Evolutionary conservation across 2,329 filamentous ascomycete species (phyloP), one percentile per base, ranked within the genome.

Genomic region (Byssochlamys sp.): DNA sequence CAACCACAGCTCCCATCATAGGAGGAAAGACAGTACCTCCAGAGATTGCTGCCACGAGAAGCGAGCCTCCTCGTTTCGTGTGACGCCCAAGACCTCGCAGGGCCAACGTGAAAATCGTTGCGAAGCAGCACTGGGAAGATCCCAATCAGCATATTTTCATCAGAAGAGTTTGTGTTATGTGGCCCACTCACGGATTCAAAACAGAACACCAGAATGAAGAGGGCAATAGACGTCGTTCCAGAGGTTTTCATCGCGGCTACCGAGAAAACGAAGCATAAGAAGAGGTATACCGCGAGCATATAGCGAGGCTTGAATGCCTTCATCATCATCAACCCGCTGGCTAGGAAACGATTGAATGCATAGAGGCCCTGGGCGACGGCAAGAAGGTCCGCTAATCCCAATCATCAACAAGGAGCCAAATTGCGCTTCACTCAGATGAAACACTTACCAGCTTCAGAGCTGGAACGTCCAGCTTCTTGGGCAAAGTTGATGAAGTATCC

Each of bases 11-110:
- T 50, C 86, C 87, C 3, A 85, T 82, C 48, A 89, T 75, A 0
- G 87, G 84, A 1, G 87, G 87, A 7, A 90, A 86, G 26, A 82
- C 80, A 2, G 87, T 86, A 54, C 87, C 87, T 14, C 87, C 87
- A 6, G 80, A 77, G 0, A 90, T 85, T 59, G 85, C 86, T 1
- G 77, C 84, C 0, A 88, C 80, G 59, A 91, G 81, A 68, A 82
- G 85, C 0, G 86, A 86, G 2, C 83, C 84, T 1, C 87, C 88
- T 55, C 87, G 81, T 77, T 91, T 91, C 35, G 86, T 89, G 73
- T 92, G 86, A 19, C 84, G 81, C 4, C 89, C 89, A 1, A 91
- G 78, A 1, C 87, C 88, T 25, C 89, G 83, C 59, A 95, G 82
- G 2, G 86, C 86, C 10, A 91, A 80, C 12, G 86, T 84, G 63